Evolutionary conservation across 768 basidiomycete genomes (phyloP).

Genomic region (Tricholoma furcatifolium): DNA sequence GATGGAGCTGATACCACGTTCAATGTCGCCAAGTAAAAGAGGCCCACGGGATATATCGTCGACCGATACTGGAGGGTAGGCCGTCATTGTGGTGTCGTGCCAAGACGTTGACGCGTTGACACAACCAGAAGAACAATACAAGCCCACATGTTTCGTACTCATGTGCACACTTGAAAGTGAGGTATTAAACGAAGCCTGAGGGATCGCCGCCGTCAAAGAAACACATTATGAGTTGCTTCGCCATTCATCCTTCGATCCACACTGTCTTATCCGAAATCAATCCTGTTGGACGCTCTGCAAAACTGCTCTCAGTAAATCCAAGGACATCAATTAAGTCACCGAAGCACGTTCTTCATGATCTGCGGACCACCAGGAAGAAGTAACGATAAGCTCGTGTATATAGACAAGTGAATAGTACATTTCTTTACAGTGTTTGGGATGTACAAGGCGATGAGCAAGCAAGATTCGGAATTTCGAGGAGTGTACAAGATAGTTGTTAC

Average conservation of each 20-base stretch:
- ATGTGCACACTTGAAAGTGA: background rate
- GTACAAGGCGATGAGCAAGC: constrained; percentile 1
- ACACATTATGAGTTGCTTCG: constrained; percentile 1
- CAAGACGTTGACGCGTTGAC: too few species aligned
- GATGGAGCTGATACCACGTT: too few species aligned
- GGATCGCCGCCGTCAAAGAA: constrained; percentile 14
- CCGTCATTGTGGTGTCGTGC: too few species aligned
- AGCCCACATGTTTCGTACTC: background rate
- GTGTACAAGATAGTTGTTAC: background rate
- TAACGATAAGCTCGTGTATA: constrained; percentile 5
- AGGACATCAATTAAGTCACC: constrained; percentile 2
- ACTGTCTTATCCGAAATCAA: background rate
- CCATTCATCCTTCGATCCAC: constrained; percentile 13
- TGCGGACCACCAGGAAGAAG: background rate
- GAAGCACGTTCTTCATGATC: background rate
- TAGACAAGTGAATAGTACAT: constrained; percentile 9
- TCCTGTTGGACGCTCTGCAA: background rate
- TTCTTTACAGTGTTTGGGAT: constrained; percentile 6
- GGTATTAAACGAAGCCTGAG: background rate
- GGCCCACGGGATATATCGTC: too few species aligned
- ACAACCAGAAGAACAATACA: too few species aligned
- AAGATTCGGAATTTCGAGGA: background rate
- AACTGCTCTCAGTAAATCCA: background rate
- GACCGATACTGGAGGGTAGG: too few species aligned
- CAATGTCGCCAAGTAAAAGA: too few species aligned